These are phyloP conservation scores for Fusarium sp. DNA, from an alignment of 2,329 filamentous ascomycete species.

Conservation along the genomic window DNA sequence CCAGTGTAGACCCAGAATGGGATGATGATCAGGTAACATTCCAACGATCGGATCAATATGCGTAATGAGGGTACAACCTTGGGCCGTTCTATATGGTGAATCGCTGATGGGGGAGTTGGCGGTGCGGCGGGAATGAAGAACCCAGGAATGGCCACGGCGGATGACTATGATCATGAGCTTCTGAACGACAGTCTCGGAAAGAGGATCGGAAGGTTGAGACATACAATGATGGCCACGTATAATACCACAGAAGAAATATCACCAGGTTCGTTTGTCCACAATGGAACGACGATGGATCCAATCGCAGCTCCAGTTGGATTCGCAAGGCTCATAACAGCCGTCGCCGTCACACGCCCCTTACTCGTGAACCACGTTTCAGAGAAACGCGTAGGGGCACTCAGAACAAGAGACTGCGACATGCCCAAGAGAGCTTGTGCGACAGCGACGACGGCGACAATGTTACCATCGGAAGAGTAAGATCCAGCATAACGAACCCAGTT, in stretches of 20 bases:
- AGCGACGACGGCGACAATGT: not conserved
- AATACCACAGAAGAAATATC: rapidly evolving
- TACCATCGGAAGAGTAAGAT: not conserved
- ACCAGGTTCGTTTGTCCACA: not conserved
- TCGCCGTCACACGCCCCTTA: not conserved
- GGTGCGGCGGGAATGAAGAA: rapidly evolving
- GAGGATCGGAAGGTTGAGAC: not conserved
- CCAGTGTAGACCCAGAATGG: not conserved
- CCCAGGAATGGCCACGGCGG: not conserved
- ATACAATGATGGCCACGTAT: not conserved
- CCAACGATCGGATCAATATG: not conserved
- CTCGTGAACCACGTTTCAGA: not conserved
- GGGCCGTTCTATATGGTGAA: not conserved
- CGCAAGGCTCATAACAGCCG: not conserved
- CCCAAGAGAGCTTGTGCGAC: not conserved
- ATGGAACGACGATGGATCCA: not conserved
- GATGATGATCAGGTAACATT: not conserved
- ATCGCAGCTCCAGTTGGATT: not conserved
- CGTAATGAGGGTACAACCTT: not conserved
- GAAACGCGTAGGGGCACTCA: not conserved
- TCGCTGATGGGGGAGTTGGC: not conserved
- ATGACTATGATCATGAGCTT: not conserved
- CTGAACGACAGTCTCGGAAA: rapidly evolving
- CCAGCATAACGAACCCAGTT: not conserved
- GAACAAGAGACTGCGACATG: not conserved